phyloP scores from a whole-genome alignment of 768 basidiomycete species.

The Mycena albidolilacea region DNA sequence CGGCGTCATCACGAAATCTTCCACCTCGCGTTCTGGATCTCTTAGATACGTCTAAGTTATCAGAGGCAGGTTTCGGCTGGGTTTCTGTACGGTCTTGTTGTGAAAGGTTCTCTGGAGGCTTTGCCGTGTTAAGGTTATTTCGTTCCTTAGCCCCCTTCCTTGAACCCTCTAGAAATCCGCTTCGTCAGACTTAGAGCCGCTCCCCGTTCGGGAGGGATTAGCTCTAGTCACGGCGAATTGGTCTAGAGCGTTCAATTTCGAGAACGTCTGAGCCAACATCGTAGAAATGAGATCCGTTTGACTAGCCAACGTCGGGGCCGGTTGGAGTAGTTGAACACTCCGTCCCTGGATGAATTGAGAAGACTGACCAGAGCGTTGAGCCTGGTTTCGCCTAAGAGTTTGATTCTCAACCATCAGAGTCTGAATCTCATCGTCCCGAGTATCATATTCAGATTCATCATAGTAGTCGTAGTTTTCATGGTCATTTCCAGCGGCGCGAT shows the following conservation, averaged over 20 bases:
- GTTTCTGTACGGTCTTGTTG: too few species aligned
- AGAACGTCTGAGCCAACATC: not conserved
- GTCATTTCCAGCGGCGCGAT: not conserved
- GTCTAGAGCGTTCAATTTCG: not conserved
- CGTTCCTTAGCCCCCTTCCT: not conserved
- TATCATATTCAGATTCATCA: conserved; percentile 2
- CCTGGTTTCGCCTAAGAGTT: not conserved
- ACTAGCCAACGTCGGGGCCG: not conserved
- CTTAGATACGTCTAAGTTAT: too few species aligned
- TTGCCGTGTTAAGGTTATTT: not conserved
- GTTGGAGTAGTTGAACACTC: conserved; percentile 16
- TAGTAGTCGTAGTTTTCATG: not conserved
- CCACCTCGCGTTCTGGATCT: too few species aligned
- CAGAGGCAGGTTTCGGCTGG: too few species aligned
- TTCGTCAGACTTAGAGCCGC: not conserved
- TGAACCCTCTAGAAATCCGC: conserved; percentile 5
- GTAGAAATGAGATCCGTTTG: not conserved
- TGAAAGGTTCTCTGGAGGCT: not conserved
- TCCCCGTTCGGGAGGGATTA: conserved; percentile 21
- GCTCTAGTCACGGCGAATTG: not conserved
- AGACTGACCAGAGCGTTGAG: not conserved
- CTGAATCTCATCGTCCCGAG: conserved; percentile 5
- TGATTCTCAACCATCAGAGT: not conserved
- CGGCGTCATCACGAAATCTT: too few species aligned
- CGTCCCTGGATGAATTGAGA: not conserved